Percentiles rank a stretch among this genome's conserved stretches.
Conservation (phyloP, 2,329 filamentous ascomycete genomes). For the Diaporthe destruens region DNA sequence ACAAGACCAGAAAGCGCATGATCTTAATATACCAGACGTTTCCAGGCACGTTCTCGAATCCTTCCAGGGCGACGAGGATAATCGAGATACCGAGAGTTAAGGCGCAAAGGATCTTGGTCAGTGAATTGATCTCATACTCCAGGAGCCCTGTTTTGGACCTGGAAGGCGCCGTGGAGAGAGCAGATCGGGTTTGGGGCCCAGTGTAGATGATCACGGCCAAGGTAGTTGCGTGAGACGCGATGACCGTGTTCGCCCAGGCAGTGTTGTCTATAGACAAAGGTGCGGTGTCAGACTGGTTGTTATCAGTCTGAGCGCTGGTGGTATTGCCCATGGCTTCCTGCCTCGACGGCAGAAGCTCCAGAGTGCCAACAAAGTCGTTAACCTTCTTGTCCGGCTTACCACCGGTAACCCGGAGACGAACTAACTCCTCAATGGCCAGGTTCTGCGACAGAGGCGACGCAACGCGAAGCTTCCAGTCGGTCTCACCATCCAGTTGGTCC, state of each 20-base stretch:
- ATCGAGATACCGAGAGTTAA: slow-evolving; percentile 89
- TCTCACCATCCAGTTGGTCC: slow-evolving; percentile 97
- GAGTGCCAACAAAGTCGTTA: slow-evolving; percentile 92
- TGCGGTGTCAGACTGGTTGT: slow-evolving; percentile 66
- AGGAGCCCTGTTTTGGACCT: slow-evolving; percentile 94
- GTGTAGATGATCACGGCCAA: slow-evolving; percentile 95
- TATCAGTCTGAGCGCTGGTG: slow-evolving; percentile 50
- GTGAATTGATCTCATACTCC: slow-evolving; percentile 95
- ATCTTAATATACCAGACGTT: slow-evolving; percentile 94
- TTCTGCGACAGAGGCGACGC: slow-evolving; percentile 88
- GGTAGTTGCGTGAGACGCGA: slow-evolving; percentile 91
- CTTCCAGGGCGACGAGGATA: slow-evolving; percentile 87
- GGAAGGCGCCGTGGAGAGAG: slow-evolving; percentile 90
- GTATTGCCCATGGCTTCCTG: slow-evolving; percentile 61
- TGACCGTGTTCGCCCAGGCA: slow-evolving; percentile 97
- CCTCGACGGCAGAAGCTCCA: slow-evolving; percentile 76
- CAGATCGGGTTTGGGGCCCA: slow-evolving; percentile 91
- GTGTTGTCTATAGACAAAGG: slow-evolving; percentile 95
- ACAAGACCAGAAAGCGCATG: slow-evolving; percentile 96
- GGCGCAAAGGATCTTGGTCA: slow-evolving; percentile 95
- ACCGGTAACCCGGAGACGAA: slow-evolving; percentile 78
- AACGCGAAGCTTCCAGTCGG: slow-evolving; percentile 95
- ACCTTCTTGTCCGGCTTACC: slow-evolving; percentile 94
- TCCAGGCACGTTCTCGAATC: slow-evolving; percentile 76
- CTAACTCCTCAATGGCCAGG: slow-evolving; percentile 79